Conservation (phyloP, 495 filamentous ascomycete species). For the Aspergillus kassunensis region DNA sequence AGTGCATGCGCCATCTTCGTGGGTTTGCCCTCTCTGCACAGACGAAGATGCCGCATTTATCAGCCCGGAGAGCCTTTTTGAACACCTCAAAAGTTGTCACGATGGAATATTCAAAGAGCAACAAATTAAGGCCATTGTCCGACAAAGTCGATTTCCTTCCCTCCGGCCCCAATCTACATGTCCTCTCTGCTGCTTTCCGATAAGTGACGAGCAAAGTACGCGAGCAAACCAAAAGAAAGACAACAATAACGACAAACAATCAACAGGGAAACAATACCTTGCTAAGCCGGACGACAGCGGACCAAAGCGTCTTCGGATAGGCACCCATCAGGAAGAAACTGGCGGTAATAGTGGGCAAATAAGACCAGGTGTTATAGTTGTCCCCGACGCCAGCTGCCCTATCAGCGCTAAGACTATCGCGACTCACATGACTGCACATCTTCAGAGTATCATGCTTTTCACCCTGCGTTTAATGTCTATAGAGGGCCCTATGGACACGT, state of each 20-base stretch:
- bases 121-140: background rate
- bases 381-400: background rate
- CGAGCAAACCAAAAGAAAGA: background rate
- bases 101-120: background rate
- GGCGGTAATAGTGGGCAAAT: background rate
- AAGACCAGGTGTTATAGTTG: background rate
- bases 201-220: background rate
- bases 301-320: background rate
- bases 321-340: background rate
- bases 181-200: background rate
- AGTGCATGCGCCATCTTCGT: background rate
- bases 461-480: slow-evolving; percentile 3
- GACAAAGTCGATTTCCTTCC: background rate
- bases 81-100: background rate
- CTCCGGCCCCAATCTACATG: background rate
- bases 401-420: background rate
- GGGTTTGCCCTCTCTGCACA: slow-evolving; percentile 2
- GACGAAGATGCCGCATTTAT: background rate
- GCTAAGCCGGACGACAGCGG: background rate
- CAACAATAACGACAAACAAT: background rate
- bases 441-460: background rate
- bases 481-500: background rate
- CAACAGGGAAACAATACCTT: background rate
- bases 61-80: background rate
- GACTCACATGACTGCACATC: slow-evolving; percentile 1